Evolutionary conservation across 2,329 filamentous ascomycete species (phyloP), one percentile per base, ranked within the genome.

Genomic region (Aspergillus melleus): DNA sequence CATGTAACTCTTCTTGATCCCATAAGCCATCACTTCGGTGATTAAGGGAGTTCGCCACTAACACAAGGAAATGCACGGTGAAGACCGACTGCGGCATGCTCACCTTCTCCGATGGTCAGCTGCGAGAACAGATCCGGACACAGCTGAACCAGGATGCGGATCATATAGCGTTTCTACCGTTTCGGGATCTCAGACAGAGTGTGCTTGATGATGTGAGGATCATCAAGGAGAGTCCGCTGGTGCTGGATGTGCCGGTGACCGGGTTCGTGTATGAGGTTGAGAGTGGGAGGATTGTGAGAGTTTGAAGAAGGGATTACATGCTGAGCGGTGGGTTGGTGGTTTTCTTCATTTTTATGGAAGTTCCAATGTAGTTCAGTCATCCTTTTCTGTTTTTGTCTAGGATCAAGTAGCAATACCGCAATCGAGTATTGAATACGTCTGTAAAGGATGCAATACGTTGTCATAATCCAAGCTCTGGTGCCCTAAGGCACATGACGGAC

Each of bases 191-290:
- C 56, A 84, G 89, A 58, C 74, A 83, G 65, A 88, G 86, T 6
- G 87, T 93, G 0, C 78, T 77, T 62, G 82, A 87, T 44, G 90
- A 94, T 74, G 83, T 95, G 0, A 76, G 77, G 51, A 86, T 85
- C 64, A 70, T 95, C 64, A 85, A 83, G 73, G 64, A 72, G 20
- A 84, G 80, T 52, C 83, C 83, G 56, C 79, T 89, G 16, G 80
- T 93, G 5, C 79, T 87, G 20, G 80, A 87, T 20, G 82, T 90
- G 3, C 76, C 77, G 0, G 81, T 93, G 50, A 89, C 84, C 6
- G 90, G 90, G 0, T 94, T 90, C 85, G 77, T 93, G 2, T 93
- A 92, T 76, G 87, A 92, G 68, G 88, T 93, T 47, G 86, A 90
- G 79, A 91, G 85, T 1, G 90, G 90, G 0, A 87, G 80, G 73